A percentile compares a stretch with the other conserved stretches of the same genome.
Conservation (phyloP, 208 protist species). For the Leishmania martiniquensis region DNA sequence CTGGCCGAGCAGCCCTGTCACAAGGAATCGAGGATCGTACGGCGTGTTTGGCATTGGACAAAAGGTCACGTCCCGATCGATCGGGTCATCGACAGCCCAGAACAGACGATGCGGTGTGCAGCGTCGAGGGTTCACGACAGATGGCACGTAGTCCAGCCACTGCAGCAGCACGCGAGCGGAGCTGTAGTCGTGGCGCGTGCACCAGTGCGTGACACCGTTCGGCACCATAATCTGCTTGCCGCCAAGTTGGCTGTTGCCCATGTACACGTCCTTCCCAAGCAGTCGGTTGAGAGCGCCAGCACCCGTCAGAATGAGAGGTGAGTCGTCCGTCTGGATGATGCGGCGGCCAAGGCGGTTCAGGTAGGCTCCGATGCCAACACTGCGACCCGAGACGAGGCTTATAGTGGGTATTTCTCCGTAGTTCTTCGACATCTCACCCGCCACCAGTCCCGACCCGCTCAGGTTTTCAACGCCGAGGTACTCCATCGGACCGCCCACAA, state of each 20-base stretch:
- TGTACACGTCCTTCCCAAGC: conserved; percentile 97
- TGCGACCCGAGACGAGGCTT: conserved; percentile 95
- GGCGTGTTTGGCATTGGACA: conserved; percentile 55
- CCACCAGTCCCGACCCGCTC: conserved; percentile 95
- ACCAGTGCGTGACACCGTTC: conserved; percentile 96
- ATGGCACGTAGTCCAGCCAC: conserved; percentile 94
- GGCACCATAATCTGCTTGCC: conserved; percentile 97
- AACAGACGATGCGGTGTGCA: conserved; percentile 55
- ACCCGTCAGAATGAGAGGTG: conserved; percentile 97
- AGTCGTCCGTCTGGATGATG: conserved; percentile 94
- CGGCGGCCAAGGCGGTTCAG: conserved; percentile 97
- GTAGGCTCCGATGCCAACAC: conserved; percentile 99
- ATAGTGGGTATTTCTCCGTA: conserved; percentile 98
- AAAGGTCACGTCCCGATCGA: conserved; percentile 86
- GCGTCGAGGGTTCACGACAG: conserved; percentile 38
- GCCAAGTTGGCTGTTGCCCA: conserved; percentile 97
- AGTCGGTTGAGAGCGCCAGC: conserved; percentile 92
- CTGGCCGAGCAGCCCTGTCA: conserved; percentile 53
- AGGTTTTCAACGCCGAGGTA: conserved; percentile 99
- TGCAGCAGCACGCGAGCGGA: conserved; percentile 72
- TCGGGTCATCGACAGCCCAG: conserved; percentile 44
- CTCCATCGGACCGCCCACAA: conserved; percentile 92
- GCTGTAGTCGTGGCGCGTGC: conserved; percentile 82
- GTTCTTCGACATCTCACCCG: conserved; percentile 96
- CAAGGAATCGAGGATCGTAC: conserved; percentile 88